These are phyloP conservation scores for Epichloe typhina DNA, from an alignment of 2,329 filamentous ascomycete genomes.

Conservation along the genomic window DNA sequence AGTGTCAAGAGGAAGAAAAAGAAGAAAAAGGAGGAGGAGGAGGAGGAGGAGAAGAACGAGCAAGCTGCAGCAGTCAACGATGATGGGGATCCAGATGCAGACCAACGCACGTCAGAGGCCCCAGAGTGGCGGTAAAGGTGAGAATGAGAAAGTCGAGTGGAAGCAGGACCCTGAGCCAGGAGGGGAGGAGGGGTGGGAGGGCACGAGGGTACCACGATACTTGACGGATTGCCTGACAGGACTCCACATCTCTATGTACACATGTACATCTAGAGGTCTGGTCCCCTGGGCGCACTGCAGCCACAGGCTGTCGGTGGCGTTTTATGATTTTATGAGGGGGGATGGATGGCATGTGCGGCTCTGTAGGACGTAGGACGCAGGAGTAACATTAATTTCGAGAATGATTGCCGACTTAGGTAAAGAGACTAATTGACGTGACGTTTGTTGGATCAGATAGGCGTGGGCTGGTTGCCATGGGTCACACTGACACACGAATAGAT, in stretches of 20 bases:
- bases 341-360: too few relatives aligned
- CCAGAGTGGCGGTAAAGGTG: slow-evolving; percentile 1
- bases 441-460: background rate
- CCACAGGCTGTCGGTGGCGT: too few relatives aligned
- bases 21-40: background rate
- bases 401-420: too few relatives aligned
- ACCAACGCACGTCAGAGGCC: background rate
- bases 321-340: too few relatives aligned
- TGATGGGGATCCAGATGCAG: background rate
- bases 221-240: too few relatives aligned
- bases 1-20: background rate
- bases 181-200: background rate
- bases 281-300: too few relatives aligned
- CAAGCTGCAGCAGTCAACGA: background rate
- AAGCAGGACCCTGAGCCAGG: slow-evolving; percentile 1
- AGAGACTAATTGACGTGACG: background rate
- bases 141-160: background rate
- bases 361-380: too few relatives aligned
- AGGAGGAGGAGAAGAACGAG: background rate
- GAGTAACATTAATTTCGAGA: too few relatives aligned
- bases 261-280: too few relatives aligned
- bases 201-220: background rate
- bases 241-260: too few relatives aligned
- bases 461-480: background rate
- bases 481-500: too few relatives aligned